Evolutionary conservation across 169 alveolate species (phyloP), one percentile per base, ranked within the genome.

Genomic region (Plasmodium knowlesi): DNA sequence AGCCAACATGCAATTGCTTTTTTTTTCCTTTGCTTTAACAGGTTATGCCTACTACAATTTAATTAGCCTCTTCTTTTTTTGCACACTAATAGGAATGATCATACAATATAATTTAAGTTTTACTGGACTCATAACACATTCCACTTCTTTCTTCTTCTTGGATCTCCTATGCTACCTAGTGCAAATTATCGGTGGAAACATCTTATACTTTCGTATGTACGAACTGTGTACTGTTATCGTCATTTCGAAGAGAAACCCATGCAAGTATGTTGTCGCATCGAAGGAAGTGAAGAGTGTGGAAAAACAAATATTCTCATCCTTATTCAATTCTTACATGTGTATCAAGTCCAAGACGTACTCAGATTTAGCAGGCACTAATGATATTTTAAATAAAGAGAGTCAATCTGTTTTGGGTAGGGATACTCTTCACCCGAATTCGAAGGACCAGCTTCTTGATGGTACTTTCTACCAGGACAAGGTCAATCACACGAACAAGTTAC

Each of bases 11-110:
- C 96, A 92, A 82, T 92, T 95, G 50, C 82, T 89, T 14, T 85
- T 89, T 76, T 93, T 92, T 50, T 54, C 92, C 12, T 95, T 95
- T 57, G 83, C 94, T 3, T 39, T 95, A 72, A 95, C 97, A n/a
- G 97, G 97, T 9, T 95, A 92, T 71, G 89, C 96, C 10, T 95
- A 86, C 37, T 83, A 84, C 46, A 92, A 90, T 90, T 84, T 95
- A 39, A 73, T 95, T n/a, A 90, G 92, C 61, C 91, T 92, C 32
- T 79, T 84, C 30, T 73, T 95, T 61, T 34, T 95, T 46, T 84
- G 96, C 70, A 54, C 90, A 41, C 73, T 83, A 3, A 37, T 30
- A 9, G 97, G 97, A 9, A 73, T 93, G 34, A 37, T 81, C 10
- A 82, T 89, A 14, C 96, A 92, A 71, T 89, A 73, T 70, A 89